These are phyloP conservation scores for Pisolithus microcarpus DNA, from an alignment of 768 basidiomycete species.

Conservation along the genomic window DNA sequence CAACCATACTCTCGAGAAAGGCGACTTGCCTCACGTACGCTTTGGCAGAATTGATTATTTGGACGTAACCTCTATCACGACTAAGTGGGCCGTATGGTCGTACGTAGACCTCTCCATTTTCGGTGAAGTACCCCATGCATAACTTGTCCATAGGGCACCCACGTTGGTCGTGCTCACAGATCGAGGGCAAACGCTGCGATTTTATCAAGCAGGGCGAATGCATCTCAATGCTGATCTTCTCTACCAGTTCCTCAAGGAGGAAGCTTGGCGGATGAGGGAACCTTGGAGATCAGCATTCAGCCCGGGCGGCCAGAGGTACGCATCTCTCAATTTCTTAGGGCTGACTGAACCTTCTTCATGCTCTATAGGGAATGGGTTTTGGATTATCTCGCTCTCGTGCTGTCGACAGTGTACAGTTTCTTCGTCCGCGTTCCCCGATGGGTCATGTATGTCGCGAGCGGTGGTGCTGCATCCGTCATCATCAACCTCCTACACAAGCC, in stretches of 20 bases:
- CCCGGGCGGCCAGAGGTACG: constrained; percentile 72
- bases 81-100: constrained; percentile 84
- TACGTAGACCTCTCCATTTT: constrained; percentile 30
- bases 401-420: constrained; percentile 47
- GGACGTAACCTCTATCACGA: constrained; percentile 75
- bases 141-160: constrained; percentile 51
- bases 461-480: constrained; percentile 56
- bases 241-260: constrained; percentile 57
- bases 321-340: not conserved
- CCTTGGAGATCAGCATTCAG: constrained; percentile 65
- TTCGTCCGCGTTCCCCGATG: constrained; percentile 59
- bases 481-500: constrained; percentile 56
- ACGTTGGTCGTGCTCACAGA: constrained; percentile 63
- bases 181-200: constrained; percentile 73
- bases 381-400: constrained; percentile 45
- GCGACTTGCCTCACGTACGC: constrained; percentile 62
- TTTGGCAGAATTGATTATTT: constrained; percentile 88
- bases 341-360: constrained; percentile 5
- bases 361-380: constrained; percentile 56
- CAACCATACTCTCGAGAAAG: constrained; percentile 51
- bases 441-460: constrained; percentile 60
- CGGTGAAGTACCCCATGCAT: not conserved
- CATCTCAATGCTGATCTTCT: constrained; percentile 53
- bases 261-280: constrained; percentile 53
- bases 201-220: constrained; percentile 61